Conservation (phyloP, 73 alveolate species). For the Urostyla sp. region DNA sequence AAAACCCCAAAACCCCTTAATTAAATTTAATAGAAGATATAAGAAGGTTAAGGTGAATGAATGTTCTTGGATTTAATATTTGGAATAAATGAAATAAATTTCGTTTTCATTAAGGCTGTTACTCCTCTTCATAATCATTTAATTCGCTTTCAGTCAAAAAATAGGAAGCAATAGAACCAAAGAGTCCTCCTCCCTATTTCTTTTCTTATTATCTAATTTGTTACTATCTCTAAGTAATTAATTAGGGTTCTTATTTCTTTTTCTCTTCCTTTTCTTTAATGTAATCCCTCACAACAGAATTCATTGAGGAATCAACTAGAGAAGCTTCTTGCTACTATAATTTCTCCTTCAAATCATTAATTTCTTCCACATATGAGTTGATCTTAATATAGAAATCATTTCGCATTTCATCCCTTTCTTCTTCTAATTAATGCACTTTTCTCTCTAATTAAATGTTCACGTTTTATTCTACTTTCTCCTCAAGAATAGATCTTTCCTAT, state of each 20-base stretch:
- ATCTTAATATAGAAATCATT: constrained; percentile 43
- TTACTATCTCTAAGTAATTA: background rate
- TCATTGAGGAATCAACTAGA: background rate
- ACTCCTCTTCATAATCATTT: background rate
- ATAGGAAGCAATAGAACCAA: constrained; percentile 33
- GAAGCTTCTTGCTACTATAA: constrained; percentile 11
- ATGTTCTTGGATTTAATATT: background rate
- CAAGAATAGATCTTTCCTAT: background rate
- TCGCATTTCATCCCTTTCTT: constrained; percentile 41
- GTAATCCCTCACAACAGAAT: background rate
- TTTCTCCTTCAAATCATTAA: background rate
- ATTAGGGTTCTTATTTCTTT: constrained; percentile 1
- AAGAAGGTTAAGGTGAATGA: background rate
- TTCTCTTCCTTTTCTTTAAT: constrained; percentile 21
- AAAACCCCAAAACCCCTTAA: background rate
- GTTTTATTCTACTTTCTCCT: constrained; percentile 19
- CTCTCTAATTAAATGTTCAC: background rate
- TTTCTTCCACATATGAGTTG: constrained; percentile 18
- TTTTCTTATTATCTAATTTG: background rate
- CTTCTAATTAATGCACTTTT: constrained; percentile 24
- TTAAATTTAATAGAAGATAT: too few species aligned
- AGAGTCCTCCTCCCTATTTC: constrained; percentile 13
- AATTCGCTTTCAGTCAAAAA: constrained; percentile 45
- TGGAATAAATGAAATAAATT: background rate
- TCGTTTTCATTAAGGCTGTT: background rate